Evolutionary conservation across 805 yeast genomes (phyloP), one percentile per base, ranked within the genome.

Genomic region (Cyberlindnera xishuangbannaensis): DNA sequence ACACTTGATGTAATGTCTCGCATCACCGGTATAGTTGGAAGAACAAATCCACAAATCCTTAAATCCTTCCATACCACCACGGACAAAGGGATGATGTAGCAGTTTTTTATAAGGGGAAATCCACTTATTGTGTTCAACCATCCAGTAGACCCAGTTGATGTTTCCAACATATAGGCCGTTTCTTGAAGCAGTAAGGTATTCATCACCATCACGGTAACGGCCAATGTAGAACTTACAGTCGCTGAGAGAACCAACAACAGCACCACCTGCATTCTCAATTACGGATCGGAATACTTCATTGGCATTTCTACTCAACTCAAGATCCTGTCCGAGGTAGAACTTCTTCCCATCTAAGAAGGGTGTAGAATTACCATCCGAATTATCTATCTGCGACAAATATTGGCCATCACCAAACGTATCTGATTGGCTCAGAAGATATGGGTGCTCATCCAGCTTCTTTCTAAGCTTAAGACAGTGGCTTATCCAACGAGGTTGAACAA

Each of bases 11-110:
- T 85, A 90, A 24, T 64, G 61, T 27, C 98, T 62, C 1, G 95
- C 83, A 50, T 83, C 92, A 0, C 97, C 97, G 15, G 82, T 72
- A 51, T 83, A 87, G 48, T 86, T 85, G 0, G 96, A 79, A 4
- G 84, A 71, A 8, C 86, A 69, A 9, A 86, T 71, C 4, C 66
- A 60, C 24, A 76, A 55, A n/a, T 70, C 66, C 12, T 61, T 59
- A 64, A 82, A 72, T 5, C 67, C 75, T 2, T 70, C 62, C 3
- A 85, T 45, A 0, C 76, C 76, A 1, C 54, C 62, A 15, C 55
- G 52, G 21, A 63, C 62, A 6, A 67, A 62, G 0, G 97, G 97
- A 48, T 77, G 76, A 47, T 83, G 87, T 5, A 86, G 65, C 13
- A 88, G 55, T 41, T 71, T 71, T 2, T 52, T 48, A 7, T 48